A percentile compares a stretch with the other conserved stretches of the same genome.
Conservation (phyloP, 2,329 filamentous ascomycete species). For the Paracorniculantispora psalliotae region DNA sequence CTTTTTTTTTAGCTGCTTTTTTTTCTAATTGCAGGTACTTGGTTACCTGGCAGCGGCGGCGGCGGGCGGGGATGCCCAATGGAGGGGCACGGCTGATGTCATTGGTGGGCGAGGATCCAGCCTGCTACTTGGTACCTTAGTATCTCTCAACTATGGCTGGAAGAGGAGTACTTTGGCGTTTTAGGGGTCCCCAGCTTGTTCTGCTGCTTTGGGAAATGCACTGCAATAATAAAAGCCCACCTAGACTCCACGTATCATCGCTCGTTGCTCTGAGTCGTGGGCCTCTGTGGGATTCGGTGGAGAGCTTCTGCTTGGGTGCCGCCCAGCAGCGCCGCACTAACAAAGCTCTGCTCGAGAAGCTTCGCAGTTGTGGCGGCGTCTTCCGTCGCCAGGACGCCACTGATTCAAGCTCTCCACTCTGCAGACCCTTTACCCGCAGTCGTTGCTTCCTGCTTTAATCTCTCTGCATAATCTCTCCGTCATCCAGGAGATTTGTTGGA, state of each 20-base stretch:
- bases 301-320: too few species aligned
- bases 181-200: too few species aligned
- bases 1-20: neutral
- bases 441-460: too few species aligned
- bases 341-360: neutral
- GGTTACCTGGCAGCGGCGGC: neutral
- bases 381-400: neutral
- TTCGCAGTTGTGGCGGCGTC: neutral
- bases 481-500: neutral
- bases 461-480: neutral
- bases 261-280: too few species aligned
- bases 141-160: neutral
- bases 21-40: neutral
- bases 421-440: neutral
- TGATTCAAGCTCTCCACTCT: neutral
- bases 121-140: neutral
- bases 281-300: too few species aligned
- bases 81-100: constrained; percentile 7
- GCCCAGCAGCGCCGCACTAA: neutral
- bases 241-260: too few species aligned
- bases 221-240: too few species aligned
- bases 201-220: too few species aligned
- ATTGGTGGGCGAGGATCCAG: neutral
- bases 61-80: neutral
- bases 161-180: neutral